phyloP scores from a whole-genome alignment of 768 basidiomycete species.

The Suillus subluteus region DNA sequence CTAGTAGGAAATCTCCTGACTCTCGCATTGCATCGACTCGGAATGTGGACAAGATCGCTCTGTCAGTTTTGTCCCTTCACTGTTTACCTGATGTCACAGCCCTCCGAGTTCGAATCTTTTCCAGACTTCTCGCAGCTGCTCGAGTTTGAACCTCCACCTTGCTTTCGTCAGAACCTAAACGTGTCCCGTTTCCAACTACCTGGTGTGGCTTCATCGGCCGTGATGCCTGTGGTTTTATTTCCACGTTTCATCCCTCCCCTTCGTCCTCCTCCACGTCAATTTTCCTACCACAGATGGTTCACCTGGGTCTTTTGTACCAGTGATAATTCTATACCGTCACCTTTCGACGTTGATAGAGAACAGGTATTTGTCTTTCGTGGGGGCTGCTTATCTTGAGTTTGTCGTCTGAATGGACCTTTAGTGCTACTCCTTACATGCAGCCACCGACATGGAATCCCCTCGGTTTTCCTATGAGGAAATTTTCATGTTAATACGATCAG shows the following conservation, averaged over 20 bases:
- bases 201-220: background rate
- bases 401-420: background rate
- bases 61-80: no score
- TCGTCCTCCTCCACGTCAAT: background rate
- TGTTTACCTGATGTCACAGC: no score
- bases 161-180: background rate
- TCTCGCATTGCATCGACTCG: no score
- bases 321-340: no score
- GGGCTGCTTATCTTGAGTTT: background rate
- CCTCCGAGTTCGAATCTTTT: no score
- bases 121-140: background rate
- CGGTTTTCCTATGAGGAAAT: background rate
- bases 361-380: background rate
- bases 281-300: background rate
- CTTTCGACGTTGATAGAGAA: background rate
- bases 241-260: background rate
- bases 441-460: slow-evolving; percentile 2
- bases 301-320: background rate
- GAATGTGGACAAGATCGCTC: no score
- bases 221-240: background rate
- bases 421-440: background rate
- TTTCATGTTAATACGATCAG: background rate
- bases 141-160: background rate
- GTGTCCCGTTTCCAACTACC: background rate
- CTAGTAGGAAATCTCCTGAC: no score